Evolutionary conservation across 768 basidiomycete species (phyloP).

Genomic region (Amanita rubescens): DNA sequence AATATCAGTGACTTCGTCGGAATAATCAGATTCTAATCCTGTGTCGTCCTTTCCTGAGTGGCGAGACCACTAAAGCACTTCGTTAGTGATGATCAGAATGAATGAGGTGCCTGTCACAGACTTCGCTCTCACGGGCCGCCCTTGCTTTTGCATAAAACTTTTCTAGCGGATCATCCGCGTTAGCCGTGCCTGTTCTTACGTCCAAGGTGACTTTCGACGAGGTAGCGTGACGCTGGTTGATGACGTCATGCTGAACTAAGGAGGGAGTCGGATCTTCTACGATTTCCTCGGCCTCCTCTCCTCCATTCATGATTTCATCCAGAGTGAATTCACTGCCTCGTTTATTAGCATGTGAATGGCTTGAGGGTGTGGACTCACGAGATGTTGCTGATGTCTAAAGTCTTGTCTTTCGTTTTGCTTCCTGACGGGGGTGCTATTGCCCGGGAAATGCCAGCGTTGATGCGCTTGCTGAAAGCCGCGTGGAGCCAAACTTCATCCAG

Average conservation of each 20-base stretch:
- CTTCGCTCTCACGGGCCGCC: conserved; percentile 37
- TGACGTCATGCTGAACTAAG: conserved; percentile 6
- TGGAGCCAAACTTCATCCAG: conserved; percentile 35
- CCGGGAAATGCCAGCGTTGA: conserved; percentile 28
- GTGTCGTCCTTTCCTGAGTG: conserved; percentile 10
- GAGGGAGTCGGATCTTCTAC: conserved; percentile 9
- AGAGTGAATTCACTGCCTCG: conserved; percentile 30
- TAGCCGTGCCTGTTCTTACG: neutral
- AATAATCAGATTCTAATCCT: conserved; percentile 13
- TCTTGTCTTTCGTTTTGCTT: conserved; percentile 22
- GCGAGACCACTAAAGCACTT: conserved; percentile 23
- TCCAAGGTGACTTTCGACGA: neutral
- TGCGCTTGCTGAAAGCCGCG: conserved; percentile 41
- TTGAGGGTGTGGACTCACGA: conserved; percentile 29
- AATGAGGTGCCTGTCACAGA: conserved; percentile 17
- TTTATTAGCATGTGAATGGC: conserved; percentile 4
- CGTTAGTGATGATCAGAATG: neutral
- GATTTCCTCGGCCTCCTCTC: conserved; percentile 10
- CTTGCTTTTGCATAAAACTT: conserved; percentile 57
- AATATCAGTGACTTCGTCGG: conserved; percentile 9
- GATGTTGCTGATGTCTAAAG: conserved; percentile 35
- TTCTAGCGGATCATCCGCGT: conserved; percentile 46
- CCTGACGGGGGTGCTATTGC: neutral
- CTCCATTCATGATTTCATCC: conserved; percentile 15
- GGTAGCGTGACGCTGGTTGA: neutral